Conservation (phyloP, 305 asterid genomes). For the Plantago coronopus region DNA sequence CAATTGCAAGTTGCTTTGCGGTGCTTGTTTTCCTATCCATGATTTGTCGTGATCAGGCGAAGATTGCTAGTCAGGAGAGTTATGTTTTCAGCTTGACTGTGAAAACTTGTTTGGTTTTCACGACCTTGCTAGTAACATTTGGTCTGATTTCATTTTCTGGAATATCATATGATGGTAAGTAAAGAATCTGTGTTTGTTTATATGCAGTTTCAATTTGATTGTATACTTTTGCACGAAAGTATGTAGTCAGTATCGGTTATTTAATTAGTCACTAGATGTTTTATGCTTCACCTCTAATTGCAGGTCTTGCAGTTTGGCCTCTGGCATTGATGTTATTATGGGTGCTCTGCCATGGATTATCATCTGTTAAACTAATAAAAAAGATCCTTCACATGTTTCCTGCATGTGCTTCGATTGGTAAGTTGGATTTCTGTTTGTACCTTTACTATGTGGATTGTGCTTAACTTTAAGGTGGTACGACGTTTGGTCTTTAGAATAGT, state of each 20-base stretch:
- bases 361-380: constrained; percentile 57
- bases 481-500: background rate
- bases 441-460: constrained; percentile 14
- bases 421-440: constrained; percentile 24
- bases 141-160: constrained; percentile 40
- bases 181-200: constrained; percentile 9
- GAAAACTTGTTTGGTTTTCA: constrained; percentile 32
- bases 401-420: constrained; percentile 90
- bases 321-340: constrained; percentile 44
- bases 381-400: constrained; percentile 68
- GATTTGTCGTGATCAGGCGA: constrained; percentile 35
- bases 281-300: background rate
- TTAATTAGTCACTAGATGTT: background rate
- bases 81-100: constrained; percentile 31
- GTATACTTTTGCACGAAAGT: background rate
- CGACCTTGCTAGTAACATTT: constrained; percentile 40
- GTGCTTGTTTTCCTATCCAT: constrained; percentile 56
- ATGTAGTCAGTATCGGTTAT: background rate
- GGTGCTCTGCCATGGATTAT: constrained; percentile 69
- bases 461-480: background rate
- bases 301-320: constrained; percentile 20
- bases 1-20: constrained; percentile 58
- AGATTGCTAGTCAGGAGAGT: constrained; percentile 19
- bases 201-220: background rate
- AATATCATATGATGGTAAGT: constrained; percentile 50